These are phyloP conservation scores for Cystoisospora suis DNA, from an alignment of 169 alveolate genomes.

Conservation along the genomic window DNA sequence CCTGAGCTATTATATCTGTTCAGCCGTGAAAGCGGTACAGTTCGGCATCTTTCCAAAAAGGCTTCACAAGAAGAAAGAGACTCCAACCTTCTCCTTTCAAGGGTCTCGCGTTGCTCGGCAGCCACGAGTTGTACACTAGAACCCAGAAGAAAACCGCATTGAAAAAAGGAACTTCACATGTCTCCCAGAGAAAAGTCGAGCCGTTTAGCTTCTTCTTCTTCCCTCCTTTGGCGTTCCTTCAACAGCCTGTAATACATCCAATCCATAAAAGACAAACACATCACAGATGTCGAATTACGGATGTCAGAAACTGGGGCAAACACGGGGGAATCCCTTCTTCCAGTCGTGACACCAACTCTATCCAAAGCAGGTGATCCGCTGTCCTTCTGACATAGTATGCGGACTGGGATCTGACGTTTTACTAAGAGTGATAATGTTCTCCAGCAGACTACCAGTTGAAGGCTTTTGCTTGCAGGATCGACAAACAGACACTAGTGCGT, in stretches of 20 bases:
- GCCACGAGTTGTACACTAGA: no score
- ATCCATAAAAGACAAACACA: background rate
- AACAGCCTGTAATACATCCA: background rate
- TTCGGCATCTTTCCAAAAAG: no score
- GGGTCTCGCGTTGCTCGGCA: no score
- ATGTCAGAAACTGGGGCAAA: background rate
- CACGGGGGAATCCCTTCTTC: no score
- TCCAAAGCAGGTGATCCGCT: background rate
- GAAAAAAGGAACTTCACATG: no score
- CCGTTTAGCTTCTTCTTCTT: slow-evolving; percentile 7
- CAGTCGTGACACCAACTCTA: background rate
- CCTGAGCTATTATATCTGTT: no score
- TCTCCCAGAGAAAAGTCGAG: slow-evolving; percentile 14
- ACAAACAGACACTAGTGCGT: background rate
- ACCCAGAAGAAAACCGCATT: no score
- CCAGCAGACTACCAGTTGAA: background rate
- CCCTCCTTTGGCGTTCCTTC: background rate
- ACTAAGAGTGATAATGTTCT: background rate
- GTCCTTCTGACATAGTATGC: background rate
- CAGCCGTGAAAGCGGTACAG: no score
- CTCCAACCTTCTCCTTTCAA: no score
- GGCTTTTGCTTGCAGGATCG: background rate
- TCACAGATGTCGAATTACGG: background rate
- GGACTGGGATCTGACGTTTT: background rate
- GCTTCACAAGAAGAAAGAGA: no score